phyloP scores from a whole-genome alignment of 345 rosid species.

The Dimocarpus longan region DNA sequence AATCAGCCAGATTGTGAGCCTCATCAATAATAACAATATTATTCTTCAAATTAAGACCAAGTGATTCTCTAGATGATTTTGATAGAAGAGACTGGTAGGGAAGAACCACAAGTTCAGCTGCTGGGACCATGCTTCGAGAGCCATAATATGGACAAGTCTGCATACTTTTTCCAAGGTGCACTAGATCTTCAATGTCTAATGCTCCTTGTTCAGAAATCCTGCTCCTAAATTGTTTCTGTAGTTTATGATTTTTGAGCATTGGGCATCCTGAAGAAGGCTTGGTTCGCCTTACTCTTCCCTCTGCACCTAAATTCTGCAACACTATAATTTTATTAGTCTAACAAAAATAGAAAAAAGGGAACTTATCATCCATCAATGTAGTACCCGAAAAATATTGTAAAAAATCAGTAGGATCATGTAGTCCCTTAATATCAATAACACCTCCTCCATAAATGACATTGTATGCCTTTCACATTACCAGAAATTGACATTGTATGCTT shows the following conservation, averaged over 20 bases:
- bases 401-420: too few species aligned
- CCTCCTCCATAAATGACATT: not conserved
- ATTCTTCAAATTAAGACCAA: slow-evolving; percentile 76
- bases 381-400: too few species aligned
- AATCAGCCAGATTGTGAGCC: slow-evolving; percentile 97
- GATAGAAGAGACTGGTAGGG: slow-evolving; percentile 95
- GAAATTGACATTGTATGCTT: too few species aligned
- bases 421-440: too few species aligned
- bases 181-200: slow-evolving; percentile 91
- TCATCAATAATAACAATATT: slow-evolving; percentile 87
- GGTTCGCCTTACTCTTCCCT: slow-evolving; percentile 48
- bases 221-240: slow-evolving; percentile 60
- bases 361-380: not conserved
- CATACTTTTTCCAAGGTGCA: slow-evolving; percentile 64
- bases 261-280: slow-evolving; percentile 81
- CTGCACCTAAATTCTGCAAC: slow-evolving; percentile 59
- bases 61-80: slow-evolving; percentile 91
- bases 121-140: slow-evolving; percentile 67
- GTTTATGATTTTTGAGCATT: slow-evolving; percentile 69
- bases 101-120: slow-evolving; percentile 88
- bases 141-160: slow-evolving; percentile 95
- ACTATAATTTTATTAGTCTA: slow-evolving; percentile 23
- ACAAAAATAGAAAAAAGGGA: not conserved
- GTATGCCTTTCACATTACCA: not conserved
- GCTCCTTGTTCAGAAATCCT: slow-evolving; percentile 60